A percentile compares a stretch with the other conserved stretches of the same genome.
Evolutionary conservation across 805 yeast species (phyloP).

Genomic region (Pichia phayaonensis): DNA sequence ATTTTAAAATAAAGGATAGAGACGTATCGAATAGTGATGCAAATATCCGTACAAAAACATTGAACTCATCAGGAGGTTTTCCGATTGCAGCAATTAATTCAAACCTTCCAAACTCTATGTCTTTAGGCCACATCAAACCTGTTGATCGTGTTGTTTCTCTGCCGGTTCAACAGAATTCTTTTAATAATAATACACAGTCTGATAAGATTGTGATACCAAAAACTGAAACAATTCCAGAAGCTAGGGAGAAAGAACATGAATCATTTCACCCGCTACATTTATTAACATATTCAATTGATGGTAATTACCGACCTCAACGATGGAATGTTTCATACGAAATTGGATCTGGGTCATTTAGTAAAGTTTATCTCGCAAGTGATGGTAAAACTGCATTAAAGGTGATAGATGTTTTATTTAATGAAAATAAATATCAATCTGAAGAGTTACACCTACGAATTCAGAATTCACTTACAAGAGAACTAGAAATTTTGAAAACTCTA

Average conservation of each 20-base stretch:
- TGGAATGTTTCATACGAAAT: slow-evolving; percentile 35
- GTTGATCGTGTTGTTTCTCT: slow-evolving; percentile 25
- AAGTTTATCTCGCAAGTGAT: slow-evolving; percentile 43
- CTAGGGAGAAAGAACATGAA: not conserved
- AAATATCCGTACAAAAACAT: not conserved
- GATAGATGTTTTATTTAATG: slow-evolving; percentile 20
- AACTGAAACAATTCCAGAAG: not conserved
- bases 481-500: slow-evolving; percentile 50
- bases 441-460: slow-evolving; percentile 46
- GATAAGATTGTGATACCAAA: not conserved
- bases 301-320: slow-evolving; percentile 10
- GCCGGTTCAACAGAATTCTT: slow-evolving; percentile 13
- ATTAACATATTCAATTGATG: slow-evolving; percentile 3
- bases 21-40: not conserved
- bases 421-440: slow-evolving; percentile 29
- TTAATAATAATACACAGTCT: not conserved
- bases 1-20: slow-evolving; percentile 7
- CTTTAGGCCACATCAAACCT: slow-evolving; percentile 18
- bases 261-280: not conserved
- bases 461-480: slow-evolving; percentile 62
- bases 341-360: slow-evolving; percentile 66
- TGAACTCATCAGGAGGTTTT: not conserved
- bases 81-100: not conserved
- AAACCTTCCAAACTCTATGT: not conserved
- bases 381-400: slow-evolving; percentile 64